These are phyloP conservation scores for Eleusine coracana DNA, from an alignment of 176 grass and related monocot species.

Conservation along the genomic window DNA sequence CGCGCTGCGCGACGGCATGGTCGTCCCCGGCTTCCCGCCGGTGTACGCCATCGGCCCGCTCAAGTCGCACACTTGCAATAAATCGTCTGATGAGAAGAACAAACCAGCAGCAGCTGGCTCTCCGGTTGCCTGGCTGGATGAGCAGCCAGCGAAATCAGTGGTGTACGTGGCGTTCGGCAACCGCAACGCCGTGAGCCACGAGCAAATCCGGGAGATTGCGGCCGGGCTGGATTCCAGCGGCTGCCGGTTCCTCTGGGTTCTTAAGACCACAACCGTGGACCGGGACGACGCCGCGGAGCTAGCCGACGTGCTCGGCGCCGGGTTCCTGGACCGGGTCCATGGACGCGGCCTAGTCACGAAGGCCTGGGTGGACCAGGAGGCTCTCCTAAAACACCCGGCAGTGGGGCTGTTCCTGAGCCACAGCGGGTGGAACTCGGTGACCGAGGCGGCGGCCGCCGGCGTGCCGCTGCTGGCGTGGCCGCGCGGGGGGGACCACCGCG, in stretches of 20 bases:
- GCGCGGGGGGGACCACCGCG: constrained; percentile 50
- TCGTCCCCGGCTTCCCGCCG: constrained; percentile 40
- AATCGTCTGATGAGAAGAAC: no score
- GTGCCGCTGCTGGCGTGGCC: constrained; percentile 70
- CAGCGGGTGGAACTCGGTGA: constrained; percentile 57
- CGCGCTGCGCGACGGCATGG: constrained; percentile 45
- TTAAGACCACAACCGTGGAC: constrained; percentile 60
- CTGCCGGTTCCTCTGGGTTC: constrained; percentile 68
- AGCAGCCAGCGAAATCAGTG: constrained; percentile 47
- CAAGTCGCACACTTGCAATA: neutral
- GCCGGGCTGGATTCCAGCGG: constrained; percentile 58
- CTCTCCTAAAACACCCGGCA: constrained; percentile 52
- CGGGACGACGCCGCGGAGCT: constrained; percentile 42
- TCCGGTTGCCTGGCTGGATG: constrained; percentile 42
- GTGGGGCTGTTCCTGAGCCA: constrained; percentile 67
- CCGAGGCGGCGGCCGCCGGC: constrained; percentile 40
- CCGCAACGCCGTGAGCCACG: constrained; percentile 37
- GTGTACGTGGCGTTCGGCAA: constrained; percentile 57
- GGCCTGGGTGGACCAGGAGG: constrained; percentile 71
- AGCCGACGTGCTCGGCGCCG: constrained; percentile 38
- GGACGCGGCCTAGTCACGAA: constrained; percentile 59
- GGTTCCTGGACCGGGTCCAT: constrained; percentile 45
- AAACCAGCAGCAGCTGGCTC: neutral
- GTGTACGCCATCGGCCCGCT: constrained; percentile 50
- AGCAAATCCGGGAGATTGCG: constrained; percentile 59